A percentile compares a stretch with the other conserved stretches of the same genome.
Evolutionary conservation across 148 eudicot species (phyloP).

Genomic region (Rhododendron vialii): DNA sequence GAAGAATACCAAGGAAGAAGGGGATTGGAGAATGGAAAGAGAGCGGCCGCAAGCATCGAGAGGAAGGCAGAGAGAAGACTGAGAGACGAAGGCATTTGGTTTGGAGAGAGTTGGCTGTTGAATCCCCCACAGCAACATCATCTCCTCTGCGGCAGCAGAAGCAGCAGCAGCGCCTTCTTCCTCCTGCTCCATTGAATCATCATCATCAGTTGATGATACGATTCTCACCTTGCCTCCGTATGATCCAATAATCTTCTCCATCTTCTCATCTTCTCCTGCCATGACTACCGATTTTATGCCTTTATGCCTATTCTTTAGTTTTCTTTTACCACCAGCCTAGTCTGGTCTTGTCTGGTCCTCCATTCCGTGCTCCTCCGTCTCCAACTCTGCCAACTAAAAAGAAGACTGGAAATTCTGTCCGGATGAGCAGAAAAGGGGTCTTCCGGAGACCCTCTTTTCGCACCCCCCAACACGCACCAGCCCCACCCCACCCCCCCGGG

Average conservation of each 20-base stretch:
- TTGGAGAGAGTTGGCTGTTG: slow-evolving; percentile 73
- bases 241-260: slow-evolving; percentile 43
- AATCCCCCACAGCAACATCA: slow-evolving; percentile 81
- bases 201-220: slow-evolving; percentile 19
- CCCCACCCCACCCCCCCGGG: too few species aligned
- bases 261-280: slow-evolving; percentile 14
- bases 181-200: not conserved
- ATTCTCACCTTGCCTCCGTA: slow-evolving; percentile 49
- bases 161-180: not conserved
- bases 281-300: not conserved
- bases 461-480: too few species aligned
- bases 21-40: slow-evolving; percentile 76
- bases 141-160: slow-evolving; percentile 49
- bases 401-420: too few species aligned
- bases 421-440: too few species aligned
- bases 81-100: slow-evolving; percentile 65
- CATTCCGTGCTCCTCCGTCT: too few species aligned
- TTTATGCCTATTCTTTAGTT: too few species aligned
- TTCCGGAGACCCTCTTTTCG: too few species aligned
- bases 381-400: too few species aligned
- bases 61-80: slow-evolving; percentile 57
- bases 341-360: too few species aligned
- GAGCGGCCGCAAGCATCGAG: slow-evolving; percentile 85
- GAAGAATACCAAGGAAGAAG: slow-evolving; percentile 62
- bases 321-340: too few species aligned